A percentile compares a stretch with the other conserved stretches of the same genome.
Conservation (phyloP, 2,329 filamentous ascomycete genomes). For the Fusarium stilboides region DNA sequence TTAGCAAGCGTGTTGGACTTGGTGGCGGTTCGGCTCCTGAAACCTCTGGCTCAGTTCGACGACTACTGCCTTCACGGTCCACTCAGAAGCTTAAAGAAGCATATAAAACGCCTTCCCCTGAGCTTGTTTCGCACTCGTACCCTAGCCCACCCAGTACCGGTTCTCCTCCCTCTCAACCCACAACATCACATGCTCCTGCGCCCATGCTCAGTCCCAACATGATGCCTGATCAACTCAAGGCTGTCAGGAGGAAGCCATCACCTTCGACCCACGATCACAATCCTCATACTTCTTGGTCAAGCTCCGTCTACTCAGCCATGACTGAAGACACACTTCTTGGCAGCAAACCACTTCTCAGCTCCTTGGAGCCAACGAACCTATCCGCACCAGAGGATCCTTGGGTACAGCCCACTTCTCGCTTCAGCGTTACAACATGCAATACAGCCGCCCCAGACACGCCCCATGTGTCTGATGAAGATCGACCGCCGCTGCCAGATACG, state of each 20-base stretch:
- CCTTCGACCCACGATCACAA: slow-evolving; percentile 50
- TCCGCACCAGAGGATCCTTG: slow-evolving; percentile 56
- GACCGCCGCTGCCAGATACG: slow-evolving; percentile 45
- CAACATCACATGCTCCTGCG: slow-evolving; percentile 29
- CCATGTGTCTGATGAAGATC: slow-evolving; percentile 44
- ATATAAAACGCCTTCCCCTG: slow-evolving; percentile 45
- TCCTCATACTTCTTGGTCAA: slow-evolving; percentile 54
- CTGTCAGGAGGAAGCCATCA: slow-evolving; percentile 64
- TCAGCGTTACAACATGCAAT: slow-evolving; percentile 75
- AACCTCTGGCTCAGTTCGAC: slow-evolving; percentile 56
- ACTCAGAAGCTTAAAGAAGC: slow-evolving; percentile 53
- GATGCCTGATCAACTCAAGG: slow-evolving; percentile 53
- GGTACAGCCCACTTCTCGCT: slow-evolving; percentile 71
- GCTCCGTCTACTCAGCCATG: slow-evolving; percentile 55
- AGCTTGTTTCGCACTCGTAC: slow-evolving; percentile 49
- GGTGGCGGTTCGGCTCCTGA: slow-evolving; percentile 54
- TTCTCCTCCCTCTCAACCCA: slow-evolving; percentile 40
- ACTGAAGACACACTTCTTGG: slow-evolving; percentile 44
- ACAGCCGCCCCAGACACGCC: slow-evolving; percentile 60
- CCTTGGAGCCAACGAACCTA: slow-evolving; percentile 32
- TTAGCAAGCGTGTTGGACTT: slow-evolving; percentile 59
- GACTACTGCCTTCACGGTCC: slow-evolving; percentile 55
- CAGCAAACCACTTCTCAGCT: slow-evolving; percentile 26
- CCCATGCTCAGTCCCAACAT: slow-evolving; percentile 41
- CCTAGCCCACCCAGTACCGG: slow-evolving; percentile 55